Percentiles rank a stretch among this genome's conserved stretches.
Conservation (phyloP, 2,329 filamentous ascomycete species). For the Fusarium continuum region DNA sequence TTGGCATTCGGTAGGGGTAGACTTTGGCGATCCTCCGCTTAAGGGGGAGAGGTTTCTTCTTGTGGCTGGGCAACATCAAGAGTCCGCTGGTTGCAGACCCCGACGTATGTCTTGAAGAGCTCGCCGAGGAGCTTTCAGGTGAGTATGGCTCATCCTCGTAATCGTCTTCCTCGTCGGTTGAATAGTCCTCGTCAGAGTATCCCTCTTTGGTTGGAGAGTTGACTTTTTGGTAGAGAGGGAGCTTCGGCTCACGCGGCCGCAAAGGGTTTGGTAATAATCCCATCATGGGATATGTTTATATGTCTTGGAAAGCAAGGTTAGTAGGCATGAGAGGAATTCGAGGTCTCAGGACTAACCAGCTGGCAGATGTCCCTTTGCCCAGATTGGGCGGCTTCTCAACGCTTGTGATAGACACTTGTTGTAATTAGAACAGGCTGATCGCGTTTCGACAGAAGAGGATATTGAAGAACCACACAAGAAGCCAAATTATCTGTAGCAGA, state of each 20-base stretch:
- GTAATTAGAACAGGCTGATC: neutral
- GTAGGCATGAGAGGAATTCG: constrained; percentile 11
- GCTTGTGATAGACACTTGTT: neutral
- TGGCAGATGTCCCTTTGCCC: constrained; percentile 13
- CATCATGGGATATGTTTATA: constrained; percentile 51
- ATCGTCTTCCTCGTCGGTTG: constrained; percentile 57
- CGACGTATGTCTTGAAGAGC: constrained; percentile 64
- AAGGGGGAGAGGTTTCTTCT: constrained; percentile 29
- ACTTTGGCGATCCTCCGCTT: constrained; percentile 35
- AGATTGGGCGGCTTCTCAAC: constrained; percentile 15
- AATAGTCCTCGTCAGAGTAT: constrained; percentile 60
- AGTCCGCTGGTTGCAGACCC: constrained; percentile 54
- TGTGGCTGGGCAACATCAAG: constrained; percentile 56
- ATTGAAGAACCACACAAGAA: neutral
- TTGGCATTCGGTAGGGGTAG: constrained; percentile 71
- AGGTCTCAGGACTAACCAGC: constrained; percentile 16
- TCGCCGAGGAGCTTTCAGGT: constrained; percentile 56
- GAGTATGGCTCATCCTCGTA: constrained; percentile 55
- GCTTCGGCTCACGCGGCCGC: constrained; percentile 57
- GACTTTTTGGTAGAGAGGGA: constrained; percentile 62
- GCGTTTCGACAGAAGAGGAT: neutral
- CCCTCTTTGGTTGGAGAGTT: constrained; percentile 58
- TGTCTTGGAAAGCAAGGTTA: constrained; percentile 12
- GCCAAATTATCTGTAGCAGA: neutral
- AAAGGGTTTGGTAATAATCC: constrained; percentile 59